Percentiles rank a stretch among this genome's conserved stretches.
Evolutionary conservation across 805 yeast species (phyloP).

Genomic region (Candida lessepsii): DNA sequence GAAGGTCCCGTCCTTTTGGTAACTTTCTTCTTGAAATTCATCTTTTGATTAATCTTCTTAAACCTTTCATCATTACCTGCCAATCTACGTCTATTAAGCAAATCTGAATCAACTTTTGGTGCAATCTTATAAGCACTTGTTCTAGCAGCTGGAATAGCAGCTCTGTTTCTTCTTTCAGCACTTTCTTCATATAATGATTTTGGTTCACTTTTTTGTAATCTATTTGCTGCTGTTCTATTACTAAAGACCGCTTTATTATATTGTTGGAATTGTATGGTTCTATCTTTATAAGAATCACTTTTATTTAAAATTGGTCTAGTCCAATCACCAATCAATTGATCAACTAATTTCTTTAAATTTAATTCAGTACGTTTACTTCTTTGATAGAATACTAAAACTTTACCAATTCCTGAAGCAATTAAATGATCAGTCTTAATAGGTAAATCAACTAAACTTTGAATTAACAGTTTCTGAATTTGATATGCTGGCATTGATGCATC

Average conservation of each 20-base stretch:
- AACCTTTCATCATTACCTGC: constrained; percentile 66
- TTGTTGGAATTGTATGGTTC: constrained; percentile 64
- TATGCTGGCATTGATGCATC: constrained; percentile 98
- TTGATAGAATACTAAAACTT: constrained; percentile 90
- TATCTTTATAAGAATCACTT: constrained; percentile 90
- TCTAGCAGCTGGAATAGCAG: constrained; percentile 92
- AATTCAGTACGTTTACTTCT: constrained; percentile 87
- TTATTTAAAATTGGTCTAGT: constrained; percentile 97
- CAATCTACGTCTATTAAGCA: constrained; percentile 39
- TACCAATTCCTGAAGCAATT: constrained; percentile 92
- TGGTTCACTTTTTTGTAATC: constrained; percentile 27
- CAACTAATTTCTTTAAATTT: constrained; percentile 81
- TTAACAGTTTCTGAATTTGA: constrained; percentile 87
- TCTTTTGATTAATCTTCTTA: constrained; percentile 67
- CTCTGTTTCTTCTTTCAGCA: constrained; percentile 89
- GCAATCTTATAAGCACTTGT: constrained; percentile 89
- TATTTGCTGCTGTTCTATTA: constrained; percentile 36
- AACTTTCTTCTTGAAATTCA: constrained; percentile 48
- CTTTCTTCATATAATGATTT: constrained; percentile 80
- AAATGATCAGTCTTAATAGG: constrained; percentile 96
- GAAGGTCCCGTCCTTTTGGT: constrained; percentile 70
- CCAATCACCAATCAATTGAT: constrained; percentile 93
- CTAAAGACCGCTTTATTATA: constrained; percentile 61
- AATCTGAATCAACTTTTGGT: constrained; percentile 66
- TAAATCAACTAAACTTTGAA: constrained; percentile 66